phyloP scores from a whole-genome alignment of 495 filamentous ascomycete genomes.

The Penicillium chermesinum region DNA sequence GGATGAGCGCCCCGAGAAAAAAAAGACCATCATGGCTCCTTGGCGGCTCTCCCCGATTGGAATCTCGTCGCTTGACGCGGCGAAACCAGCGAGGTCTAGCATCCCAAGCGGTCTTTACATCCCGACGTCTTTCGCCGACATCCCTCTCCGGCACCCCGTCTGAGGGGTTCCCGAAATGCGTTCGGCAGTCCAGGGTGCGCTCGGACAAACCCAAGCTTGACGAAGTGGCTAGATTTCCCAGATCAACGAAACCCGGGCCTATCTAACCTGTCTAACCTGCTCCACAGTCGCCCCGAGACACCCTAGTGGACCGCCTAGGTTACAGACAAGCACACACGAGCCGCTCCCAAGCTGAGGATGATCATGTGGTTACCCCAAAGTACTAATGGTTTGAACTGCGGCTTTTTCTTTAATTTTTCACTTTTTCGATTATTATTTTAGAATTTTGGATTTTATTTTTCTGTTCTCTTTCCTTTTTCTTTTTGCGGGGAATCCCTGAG shows the following conservation, averaged over 20 bases:
- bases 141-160: constrained; percentile 6
- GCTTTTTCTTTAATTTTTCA: background rate
- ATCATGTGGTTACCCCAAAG: constrained; percentile 12
- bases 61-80: background rate
- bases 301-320: constrained; percentile 1
- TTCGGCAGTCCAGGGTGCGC: constrained; percentile 16
- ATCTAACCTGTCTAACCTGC: background rate
- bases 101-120: too few species aligned
- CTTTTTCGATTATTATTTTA: constrained; percentile 3
- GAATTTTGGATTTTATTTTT: too few species aligned
- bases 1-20: constrained; percentile 8
- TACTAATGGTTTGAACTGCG: background rate
- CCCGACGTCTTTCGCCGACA: too few species aligned
- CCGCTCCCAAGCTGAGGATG: constrained; percentile 10
- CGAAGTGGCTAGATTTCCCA: constrained; percentile 21
- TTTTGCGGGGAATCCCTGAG: constrained; percentile 33
- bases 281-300: constrained; percentile 7
- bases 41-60: background rate
- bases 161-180: constrained; percentile 15
- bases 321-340: constrained; percentile 5
- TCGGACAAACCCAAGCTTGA: constrained; percentile 22
- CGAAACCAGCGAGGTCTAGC: too few species aligned
- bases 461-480: too few species aligned
- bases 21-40: constrained; percentile 3
- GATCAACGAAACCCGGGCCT: background rate